Conservation (phyloP, 768 basidiomycete species). For the Lyophyllum atratum region DNA sequence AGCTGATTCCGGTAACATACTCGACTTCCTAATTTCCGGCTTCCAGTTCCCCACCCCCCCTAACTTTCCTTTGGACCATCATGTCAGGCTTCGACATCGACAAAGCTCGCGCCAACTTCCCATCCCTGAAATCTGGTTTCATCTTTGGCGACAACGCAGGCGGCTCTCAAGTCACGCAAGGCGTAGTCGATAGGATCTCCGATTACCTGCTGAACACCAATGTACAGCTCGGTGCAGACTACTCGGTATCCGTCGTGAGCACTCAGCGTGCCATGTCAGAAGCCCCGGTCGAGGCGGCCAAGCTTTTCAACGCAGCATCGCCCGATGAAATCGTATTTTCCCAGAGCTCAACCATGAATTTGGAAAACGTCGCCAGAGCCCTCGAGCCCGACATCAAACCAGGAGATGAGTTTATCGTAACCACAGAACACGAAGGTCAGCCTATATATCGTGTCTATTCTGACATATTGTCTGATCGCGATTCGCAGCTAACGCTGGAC, state of each 20-base stretch:
- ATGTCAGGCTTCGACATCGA: constrained; percentile 44
- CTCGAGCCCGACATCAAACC: constrained; percentile 53
- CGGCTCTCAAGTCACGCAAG: constrained; percentile 62
- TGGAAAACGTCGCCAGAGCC: constrained; percentile 69
- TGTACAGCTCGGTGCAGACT: constrained; percentile 73
- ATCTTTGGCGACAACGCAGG: constrained; percentile 80
- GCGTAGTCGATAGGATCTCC: constrained; percentile 57
- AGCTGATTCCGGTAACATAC: not conserved
- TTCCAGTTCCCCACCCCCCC: not conserved
- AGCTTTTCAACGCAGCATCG: constrained; percentile 66
- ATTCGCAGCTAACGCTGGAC: constrained; percentile 64
- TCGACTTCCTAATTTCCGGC: not conserved
- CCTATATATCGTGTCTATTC: not conserved
- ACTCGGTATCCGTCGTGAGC: constrained; percentile 55
- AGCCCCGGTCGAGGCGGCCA: constrained; percentile 51
- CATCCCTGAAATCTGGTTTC: constrained; percentile 56
- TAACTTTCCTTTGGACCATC: not conserved
- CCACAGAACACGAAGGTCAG: constrained; percentile 78
- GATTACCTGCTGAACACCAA: constrained; percentile 76
- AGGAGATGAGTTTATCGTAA: constrained; percentile 79
- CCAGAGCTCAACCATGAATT: constrained; percentile 63
- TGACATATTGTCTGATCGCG: not conserved
- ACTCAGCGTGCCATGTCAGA: constrained; percentile 49
- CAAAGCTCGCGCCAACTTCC: constrained; percentile 61
- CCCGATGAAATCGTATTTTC: constrained; percentile 68